Base-by-base conservation (phyloP, 2,329 filamentous ascomycete species). In the Acephala macrosclerotiorum region DNA sequence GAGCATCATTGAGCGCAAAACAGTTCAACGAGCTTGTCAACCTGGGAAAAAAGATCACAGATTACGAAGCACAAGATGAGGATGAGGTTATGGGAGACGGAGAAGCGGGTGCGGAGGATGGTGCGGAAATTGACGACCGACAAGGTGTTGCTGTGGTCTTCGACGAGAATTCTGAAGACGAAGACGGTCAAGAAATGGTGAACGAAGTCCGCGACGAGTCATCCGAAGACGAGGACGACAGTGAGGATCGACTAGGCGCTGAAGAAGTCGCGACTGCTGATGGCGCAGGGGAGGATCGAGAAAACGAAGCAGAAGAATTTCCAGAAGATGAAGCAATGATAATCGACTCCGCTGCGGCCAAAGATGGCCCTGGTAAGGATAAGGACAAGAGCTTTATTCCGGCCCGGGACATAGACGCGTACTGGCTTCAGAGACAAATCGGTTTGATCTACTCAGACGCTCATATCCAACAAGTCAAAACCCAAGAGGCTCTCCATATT, bases 81-180 rank as follows among this genome's bases (percentile, higher is more conserved):
- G 94, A 98, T 69, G 95, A 97, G 71, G 90, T 94, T 65, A 92
- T 93, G 83, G 91, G 87, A 35, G 89, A 90, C 73, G 90, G 87
- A 65, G 85, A 88, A 33, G 85, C 83, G 25, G 87, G 83, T 20
- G 92, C 86, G 63, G 88, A 88, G 68, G 86, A 90, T 55, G 91
- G 88, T 60, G 91, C 87, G 35, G 94, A 97, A 77, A 87, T 97
- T 58, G 96, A 97, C 75, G 94, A 97, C 74, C 90, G 93, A 58
- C 94, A 99, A 78, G 96, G 96, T 84, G 96, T 99, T 55, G 96
- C 96, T 40, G 96, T 99, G 55, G 94, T 97, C 47, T 99, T 99
- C 77, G 95, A 97, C 70, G 93, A 96, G 67, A 91, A 94, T 58
- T 90, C 93, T 25, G 94, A 97, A 49, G 89, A 92, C 57, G 94